These are phyloP conservation scores for Xylaria cubensis DNA, from an alignment of 495 filamentous ascomycete genomes.

Conservation along the genomic window DNA sequence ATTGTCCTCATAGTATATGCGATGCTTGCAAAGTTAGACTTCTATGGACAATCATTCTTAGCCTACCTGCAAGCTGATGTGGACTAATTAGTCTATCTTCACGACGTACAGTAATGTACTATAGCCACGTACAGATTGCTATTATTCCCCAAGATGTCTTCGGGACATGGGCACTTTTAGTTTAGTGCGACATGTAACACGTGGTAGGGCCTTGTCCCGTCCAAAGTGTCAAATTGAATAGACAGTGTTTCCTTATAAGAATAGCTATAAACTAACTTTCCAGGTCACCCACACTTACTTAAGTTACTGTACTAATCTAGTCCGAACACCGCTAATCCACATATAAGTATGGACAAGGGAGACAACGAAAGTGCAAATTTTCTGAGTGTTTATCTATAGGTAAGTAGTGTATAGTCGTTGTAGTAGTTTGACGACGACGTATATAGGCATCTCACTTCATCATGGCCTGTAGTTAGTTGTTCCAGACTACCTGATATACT, in stretches of 20 bases:
- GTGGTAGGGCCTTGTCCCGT: conserved; percentile 24
- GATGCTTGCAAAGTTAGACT: background rate
- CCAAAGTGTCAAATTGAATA: background rate
- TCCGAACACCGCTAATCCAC: too few species aligned
- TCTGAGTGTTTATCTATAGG: background rate
- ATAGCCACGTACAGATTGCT: background rate
- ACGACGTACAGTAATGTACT: conserved; percentile 9
- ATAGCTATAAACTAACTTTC: background rate
- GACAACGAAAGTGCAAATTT: too few species aligned
- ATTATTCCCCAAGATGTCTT: background rate
- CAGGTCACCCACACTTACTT: background rate
- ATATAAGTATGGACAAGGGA: background rate
- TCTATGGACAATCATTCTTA: background rate
- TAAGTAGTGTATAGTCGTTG: background rate
- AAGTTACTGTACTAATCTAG: too few species aligned
- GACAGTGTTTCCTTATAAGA: background rate
- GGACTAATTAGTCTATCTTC: conserved; percentile 7
- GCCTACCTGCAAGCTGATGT: background rate
- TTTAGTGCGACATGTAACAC: conserved; percentile 24
- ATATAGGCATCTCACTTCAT: background rate
- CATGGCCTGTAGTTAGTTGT: background rate
- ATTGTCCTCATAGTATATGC: background rate
- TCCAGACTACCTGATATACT: background rate
- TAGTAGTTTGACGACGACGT: background rate
- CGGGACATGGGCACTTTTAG: conserved; percentile 5